Base-by-base conservation (phyloP, 2,329 filamentous ascomycete species). In the Monosporascus sp. region DNA sequence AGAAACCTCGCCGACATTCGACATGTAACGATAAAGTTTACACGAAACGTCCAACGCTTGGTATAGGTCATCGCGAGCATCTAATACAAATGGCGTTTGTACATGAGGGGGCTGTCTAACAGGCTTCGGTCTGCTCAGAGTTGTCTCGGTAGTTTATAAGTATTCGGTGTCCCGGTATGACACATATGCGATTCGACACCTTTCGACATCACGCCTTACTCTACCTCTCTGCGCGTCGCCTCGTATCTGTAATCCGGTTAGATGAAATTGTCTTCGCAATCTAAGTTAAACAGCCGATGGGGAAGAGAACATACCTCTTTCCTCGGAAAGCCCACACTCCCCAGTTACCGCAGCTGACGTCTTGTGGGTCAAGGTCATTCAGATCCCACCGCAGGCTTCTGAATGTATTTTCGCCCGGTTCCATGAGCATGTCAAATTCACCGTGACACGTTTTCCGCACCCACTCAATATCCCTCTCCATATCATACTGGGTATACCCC, bases 271-370 rank as follows among this genome's bases (percentile, higher is more conserved):
- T 6, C 46, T 56, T 51, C 55, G 49, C 49, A 38, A 43, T 28
- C 18, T 47, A 37, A 14, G n/a, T 38, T 38, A 28, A 7, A 26
- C 37, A 1, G n/a, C 6, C 6, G 18, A 24, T 24, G 37, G 11
- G 48, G 15, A 18, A 37, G 41, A 55, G 37, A 49, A 72, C 82
- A 63, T 82, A 97, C 84, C 93, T 88, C 84, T 99, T 99, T 63
- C 94, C 94, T 73, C 94, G 84, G 77, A 99, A 99, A 15, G 88
- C 91, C 91, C 95, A 99, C 2, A 96, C 78, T 11, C 94, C 94
- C 91, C 91, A 99, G 72, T 99, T 99, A 52, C 94, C 93, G 66
- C 91, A 95, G 63, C 87, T 96, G 58, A 97, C 78, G 71, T 97
- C 94, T 67, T 95, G 89, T 7, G 93, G 92, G 69, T 97, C 94